Evolutionary conservation across 2,329 filamentous ascomycete species (phyloP).

Genomic region (Aspergillus terreus): DNA sequence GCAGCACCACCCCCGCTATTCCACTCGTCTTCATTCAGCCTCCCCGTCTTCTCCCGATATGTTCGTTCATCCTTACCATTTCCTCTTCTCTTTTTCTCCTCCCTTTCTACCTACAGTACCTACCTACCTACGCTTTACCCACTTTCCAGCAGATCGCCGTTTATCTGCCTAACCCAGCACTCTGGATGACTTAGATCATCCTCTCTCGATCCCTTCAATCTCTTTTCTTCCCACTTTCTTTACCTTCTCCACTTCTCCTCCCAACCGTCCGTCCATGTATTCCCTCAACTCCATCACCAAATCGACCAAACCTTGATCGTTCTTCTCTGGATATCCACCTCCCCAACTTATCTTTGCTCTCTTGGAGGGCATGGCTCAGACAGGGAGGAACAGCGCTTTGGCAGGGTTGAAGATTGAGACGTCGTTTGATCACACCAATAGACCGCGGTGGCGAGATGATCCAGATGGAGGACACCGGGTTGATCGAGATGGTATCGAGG

Average conservation of each 20-base stretch:
- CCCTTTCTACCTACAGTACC: neutral
- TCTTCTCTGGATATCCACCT: neutral
- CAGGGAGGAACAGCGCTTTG: slow-evolving; percentile 29
- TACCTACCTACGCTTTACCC: neutral
- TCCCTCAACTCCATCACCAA: neutral
- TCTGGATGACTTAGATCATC: no score
- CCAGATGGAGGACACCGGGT: slow-evolving; percentile 21
- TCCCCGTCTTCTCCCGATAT: slow-evolving; percentile 11
- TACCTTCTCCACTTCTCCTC: neutral
- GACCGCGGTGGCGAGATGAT: slow-evolving; percentile 23
- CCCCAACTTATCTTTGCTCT: neutral
- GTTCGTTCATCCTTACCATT: slow-evolving; percentile 7
- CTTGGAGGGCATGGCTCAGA: slow-evolving; percentile 35
- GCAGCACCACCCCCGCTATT: slow-evolving; percentile 8
- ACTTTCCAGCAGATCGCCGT: neutral
- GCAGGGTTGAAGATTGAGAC: slow-evolving; percentile 39
- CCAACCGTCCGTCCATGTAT: neutral
- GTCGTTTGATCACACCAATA: slow-evolving; percentile 27
- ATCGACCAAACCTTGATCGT: neutral
- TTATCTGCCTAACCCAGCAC: no score
- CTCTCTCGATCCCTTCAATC: neutral
- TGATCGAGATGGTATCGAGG: slow-evolving; percentile 34
- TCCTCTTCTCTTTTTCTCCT: neutral
- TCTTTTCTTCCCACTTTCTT: neutral
- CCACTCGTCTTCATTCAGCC: slow-evolving; percentile 1